Percentiles rank a stretch among this genome's conserved stretches.
These are phyloP conservation scores for Clonostachys byssicola DNA, from an alignment of 2,329 filamentous ascomycete species.

Conservation along the genomic window DNA sequence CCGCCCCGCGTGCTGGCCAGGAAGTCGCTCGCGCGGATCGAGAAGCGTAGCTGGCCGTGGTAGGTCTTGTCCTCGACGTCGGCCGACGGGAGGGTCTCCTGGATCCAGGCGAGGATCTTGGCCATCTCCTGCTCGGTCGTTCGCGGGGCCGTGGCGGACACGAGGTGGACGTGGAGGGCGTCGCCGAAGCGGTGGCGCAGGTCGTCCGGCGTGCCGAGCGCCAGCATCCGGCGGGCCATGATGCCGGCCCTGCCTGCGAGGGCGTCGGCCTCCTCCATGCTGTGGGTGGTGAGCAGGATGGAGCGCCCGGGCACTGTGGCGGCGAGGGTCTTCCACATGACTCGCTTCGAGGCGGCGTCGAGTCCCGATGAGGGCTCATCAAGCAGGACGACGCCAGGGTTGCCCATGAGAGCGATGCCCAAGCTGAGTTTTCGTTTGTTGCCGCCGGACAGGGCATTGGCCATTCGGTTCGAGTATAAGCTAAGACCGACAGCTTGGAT, in stretches of 20 bases:
- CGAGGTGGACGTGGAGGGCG: slow-evolving; percentile 75
- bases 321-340: slow-evolving; percentile 87
- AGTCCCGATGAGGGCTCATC: slow-evolving; percentile 88
- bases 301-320: slow-evolving; percentile 73
- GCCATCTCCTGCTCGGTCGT: slow-evolving; percentile 67
- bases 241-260: slow-evolving; percentile 82
- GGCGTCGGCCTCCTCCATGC: slow-evolving; percentile 93
- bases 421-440: slow-evolving; percentile 92
- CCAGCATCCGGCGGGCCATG: slow-evolving; percentile 80
- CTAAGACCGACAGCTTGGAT: slow-evolving; percentile 76
- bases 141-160: slow-evolving; percentile 70
- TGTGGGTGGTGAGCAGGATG: slow-evolving; percentile 85
- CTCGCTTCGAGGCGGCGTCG: slow-evolving; percentile 83
- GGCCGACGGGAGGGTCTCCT: slow-evolving; percentile 55
- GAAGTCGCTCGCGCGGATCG: slow-evolving; percentile 52
- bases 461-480: slow-evolving; percentile 70
- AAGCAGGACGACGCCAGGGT: slow-evolving; percentile 79
- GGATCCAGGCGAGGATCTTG: slow-evolving; percentile 62
- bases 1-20: slow-evolving; percentile 13
- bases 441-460: slow-evolving; percentile 75
- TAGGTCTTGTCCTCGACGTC: slow-evolving; percentile 70
- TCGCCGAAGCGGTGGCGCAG: slow-evolving; percentile 75
- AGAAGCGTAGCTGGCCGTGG: slow-evolving; percentile 86
- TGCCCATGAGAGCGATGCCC: slow-evolving; percentile 88
- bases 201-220: slow-evolving; percentile 70